Percentiles rank a stretch among this genome's conserved stretches.
phyloP scores from a whole-genome alignment of 2,329 filamentous ascomycete genomes.

The Ilyonectria robusta region DNA sequence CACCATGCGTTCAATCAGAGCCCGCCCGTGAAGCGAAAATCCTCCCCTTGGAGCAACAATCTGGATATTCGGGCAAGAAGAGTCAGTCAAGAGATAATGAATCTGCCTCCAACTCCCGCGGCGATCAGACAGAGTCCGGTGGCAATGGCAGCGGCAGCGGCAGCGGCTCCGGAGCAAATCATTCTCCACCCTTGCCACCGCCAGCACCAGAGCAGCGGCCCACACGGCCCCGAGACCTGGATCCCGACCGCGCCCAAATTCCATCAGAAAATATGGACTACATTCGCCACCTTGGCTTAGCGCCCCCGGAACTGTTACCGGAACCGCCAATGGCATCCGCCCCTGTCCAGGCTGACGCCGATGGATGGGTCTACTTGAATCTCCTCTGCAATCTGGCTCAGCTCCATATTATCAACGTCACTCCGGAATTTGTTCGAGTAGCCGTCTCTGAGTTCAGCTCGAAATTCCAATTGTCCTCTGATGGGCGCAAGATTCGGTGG shows the following conservation, averaged over 20 bases:
- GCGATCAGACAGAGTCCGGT: constrained; percentile 61
- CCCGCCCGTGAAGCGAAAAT: constrained; percentile 66
- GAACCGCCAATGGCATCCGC: constrained; percentile 54
- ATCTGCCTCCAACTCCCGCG: constrained; percentile 64
- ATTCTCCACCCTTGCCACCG: constrained; percentile 56
- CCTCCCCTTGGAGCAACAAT: constrained; percentile 50
- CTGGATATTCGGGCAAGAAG: constrained; percentile 54
- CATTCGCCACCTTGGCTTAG: constrained; percentile 80
- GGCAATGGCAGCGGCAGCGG: constrained; percentile 50
- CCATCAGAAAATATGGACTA: constrained; percentile 85
- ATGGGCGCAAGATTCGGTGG: constrained; percentile 87
- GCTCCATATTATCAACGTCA: constrained; percentile 87
- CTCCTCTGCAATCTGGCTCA: constrained; percentile 86
- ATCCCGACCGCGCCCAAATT: constrained; percentile 82
- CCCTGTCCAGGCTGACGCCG: constrained; percentile 72
- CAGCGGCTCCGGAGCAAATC: constrained; percentile 52
- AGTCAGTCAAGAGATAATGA: constrained; percentile 58
- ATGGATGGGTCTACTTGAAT: constrained; percentile 89
- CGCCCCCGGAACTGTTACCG: constrained; percentile 69
- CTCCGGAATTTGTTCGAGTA: constrained; percentile 80
- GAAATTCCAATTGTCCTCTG: constrained; percentile 82
- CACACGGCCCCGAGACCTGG: constrained; percentile 82
- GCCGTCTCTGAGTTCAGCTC: constrained; percentile 79
- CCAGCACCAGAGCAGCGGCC: constrained; percentile 79
- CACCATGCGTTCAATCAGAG: constrained; percentile 53